Base-by-base conservation (phyloP, 2,329 filamentous ascomycete genomes). In the Atkinsonella texensis region DNA sequence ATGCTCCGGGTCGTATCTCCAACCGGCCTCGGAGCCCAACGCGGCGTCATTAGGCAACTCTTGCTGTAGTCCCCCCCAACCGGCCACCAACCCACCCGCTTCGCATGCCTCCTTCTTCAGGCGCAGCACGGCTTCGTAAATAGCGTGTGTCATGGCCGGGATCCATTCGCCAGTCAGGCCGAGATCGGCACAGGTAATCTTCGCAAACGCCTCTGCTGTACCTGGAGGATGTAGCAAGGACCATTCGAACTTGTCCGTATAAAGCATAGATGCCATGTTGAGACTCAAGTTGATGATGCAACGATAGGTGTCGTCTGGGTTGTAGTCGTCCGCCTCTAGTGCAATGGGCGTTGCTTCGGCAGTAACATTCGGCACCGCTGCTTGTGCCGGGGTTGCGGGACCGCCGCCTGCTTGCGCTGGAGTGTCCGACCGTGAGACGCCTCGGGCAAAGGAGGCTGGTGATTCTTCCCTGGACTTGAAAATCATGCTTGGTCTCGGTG, bases 171-270 rank as follows among this genome's bases (percentile, higher is more conserved):
- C 89, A 7, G 84, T 77, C 50, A 98, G 73, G 7, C 91, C 91
- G 9, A 98, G 74, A 64, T 98, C 93, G 31, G 89, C 87, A 64
- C 93, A 97, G 0, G 93, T 97, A 57, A 89, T 82, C 63, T 88
- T 89, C 35, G 93, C 90, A 65, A 97, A 97, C 12, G 85, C 81
- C 66, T 98, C 91, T 0, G 93, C 89, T 42, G 91, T 89, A 20
- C 91, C 91, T 1, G 89, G 86, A 2, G 90, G 89, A 62, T 97
- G 90, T 17, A 95, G 75, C 18, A 98, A 74, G 5, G 91, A 97
- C 91, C 91, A 97, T 66, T 97, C 91, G 57, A 98, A 97, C 63
- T 90, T 95, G 74, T 98, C 93, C 3, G 88, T 94, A 68, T 96
- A 97, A 12, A 97, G 78, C 59, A 87, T 84, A 52, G 94, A 95